Evolutionary conservation across 2,329 filamentous ascomycete genomes (phyloP).

Genomic region (Byssothecium circinans): DNA sequence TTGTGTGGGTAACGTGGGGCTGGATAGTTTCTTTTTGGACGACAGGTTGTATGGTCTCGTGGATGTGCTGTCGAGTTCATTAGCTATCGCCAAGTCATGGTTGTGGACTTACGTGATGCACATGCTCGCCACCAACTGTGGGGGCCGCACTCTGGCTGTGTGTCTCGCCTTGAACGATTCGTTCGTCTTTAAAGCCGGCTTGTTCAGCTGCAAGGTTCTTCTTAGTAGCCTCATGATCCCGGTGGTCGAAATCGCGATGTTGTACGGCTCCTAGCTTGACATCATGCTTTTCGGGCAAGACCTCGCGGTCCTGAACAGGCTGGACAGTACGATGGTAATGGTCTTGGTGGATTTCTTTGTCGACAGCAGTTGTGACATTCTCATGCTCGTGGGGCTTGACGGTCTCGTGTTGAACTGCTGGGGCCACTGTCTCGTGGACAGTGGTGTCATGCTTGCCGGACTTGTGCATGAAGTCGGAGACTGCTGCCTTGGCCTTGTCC

Average conservation of each 20-base stretch:
- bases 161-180: constrained; percentile 50
- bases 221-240: constrained; percentile 50
- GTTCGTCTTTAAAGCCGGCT: constrained; percentile 57
- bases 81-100: constrained; percentile 2
- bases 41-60: constrained; percentile 71
- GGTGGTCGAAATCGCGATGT: constrained; percentile 64
- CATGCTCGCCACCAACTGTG: constrained; percentile 61
- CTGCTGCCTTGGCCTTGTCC: constrained; percentile 66
- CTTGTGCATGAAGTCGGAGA: constrained; percentile 61
- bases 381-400: constrained; percentile 64
- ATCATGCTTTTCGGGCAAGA: constrained; percentile 54
- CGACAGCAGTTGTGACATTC: constrained; percentile 62
- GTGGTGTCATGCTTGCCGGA: constrained; percentile 70
- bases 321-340: constrained; percentile 72
- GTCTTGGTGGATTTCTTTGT: constrained; percentile 71
- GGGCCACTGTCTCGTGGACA: constrained; percentile 66
- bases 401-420: constrained; percentile 62
- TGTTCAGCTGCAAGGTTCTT: constrained; percentile 50
- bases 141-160: constrained; percentile 54
- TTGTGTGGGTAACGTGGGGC: constrained; percentile 70
- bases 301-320: constrained; percentile 60
- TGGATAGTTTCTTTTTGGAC: constrained; percentile 70
- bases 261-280: constrained; percentile 62
- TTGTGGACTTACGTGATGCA: constrained; percentile 54
- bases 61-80: constrained; percentile 51